A percentile compares a stretch with the other conserved stretches of the same genome.
Evolutionary conservation across 2,329 filamentous ascomycete species (phyloP).

Genomic region (Lecanicillium sp.): DNA sequence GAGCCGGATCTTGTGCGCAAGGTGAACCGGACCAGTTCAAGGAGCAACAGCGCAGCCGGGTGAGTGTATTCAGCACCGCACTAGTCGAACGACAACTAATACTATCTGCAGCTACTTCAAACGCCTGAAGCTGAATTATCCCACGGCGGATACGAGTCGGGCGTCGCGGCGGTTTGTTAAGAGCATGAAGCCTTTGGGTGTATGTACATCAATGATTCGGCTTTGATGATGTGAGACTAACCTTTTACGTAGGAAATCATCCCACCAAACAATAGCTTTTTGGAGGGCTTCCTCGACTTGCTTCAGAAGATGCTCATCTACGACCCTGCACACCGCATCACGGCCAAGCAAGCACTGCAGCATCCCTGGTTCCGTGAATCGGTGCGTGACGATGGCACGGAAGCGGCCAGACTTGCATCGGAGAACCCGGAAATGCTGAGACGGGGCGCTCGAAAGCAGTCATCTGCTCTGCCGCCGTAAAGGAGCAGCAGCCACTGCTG

Average conservation of each 20-base stretch:
- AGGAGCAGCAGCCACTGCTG: no score
- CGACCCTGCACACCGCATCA: conserved; percentile 51
- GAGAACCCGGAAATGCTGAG: no score
- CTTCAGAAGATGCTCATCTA: conserved; percentile 55
- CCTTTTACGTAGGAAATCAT: conserved; percentile 38
- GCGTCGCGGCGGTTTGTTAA: conserved; percentile 8
- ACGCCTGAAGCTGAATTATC: conserved; percentile 7
- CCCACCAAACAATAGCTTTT: conserved; percentile 43
- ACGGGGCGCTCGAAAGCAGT: no score
- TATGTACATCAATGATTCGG: not conserved
- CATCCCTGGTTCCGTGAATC: conserved; percentile 55
- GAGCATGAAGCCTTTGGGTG: conserved; percentile 7
- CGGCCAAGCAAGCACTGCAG: conserved; percentile 49
- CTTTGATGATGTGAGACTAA: not conserved
- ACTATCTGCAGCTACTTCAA: conserved; percentile 5
- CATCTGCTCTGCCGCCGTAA: no score
- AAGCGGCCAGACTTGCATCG: conserved; percentile 5
- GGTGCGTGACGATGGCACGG: conserved; percentile 23
- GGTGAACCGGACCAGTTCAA: conserved; percentile 29
- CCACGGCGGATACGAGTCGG: conserved; percentile 2
- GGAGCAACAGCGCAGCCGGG: not conserved
- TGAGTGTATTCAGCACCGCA: not conserved
- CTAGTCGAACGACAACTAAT: no score
- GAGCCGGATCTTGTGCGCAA: conserved; percentile 50
- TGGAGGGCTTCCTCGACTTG: conserved; percentile 49